A percentile compares a stretch with the other conserved stretches of the same genome.
These are phyloP conservation scores for Geotrichum ghanense DNA, from an alignment of 805 yeast species.

Conservation along the genomic window DNA sequence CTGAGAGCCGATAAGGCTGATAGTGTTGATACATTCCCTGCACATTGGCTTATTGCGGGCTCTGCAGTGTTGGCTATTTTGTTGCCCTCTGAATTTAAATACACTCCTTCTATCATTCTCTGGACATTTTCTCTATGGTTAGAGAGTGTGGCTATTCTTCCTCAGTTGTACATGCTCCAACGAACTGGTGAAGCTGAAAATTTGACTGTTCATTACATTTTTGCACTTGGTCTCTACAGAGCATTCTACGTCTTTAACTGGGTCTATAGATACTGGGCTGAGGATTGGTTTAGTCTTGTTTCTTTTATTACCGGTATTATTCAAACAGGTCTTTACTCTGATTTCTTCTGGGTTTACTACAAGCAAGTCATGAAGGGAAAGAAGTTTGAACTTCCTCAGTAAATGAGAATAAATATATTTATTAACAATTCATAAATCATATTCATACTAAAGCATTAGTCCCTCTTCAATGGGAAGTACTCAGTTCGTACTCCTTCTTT, in stretches of 20 bases:
- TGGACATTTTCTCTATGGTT: slow-evolving; percentile 94
- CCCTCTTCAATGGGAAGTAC: slow-evolving; percentile 78
- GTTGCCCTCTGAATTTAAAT: slow-evolving; percentile 56
- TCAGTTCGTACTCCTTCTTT: slow-evolving; percentile 86
- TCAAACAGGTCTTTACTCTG: slow-evolving; percentile 84
- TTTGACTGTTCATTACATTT: slow-evolving; percentile 83
- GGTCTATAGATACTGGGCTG: slow-evolving; percentile 70
- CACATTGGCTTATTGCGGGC: slow-evolving; percentile 57
- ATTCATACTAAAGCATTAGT: slow-evolving; percentile 31
- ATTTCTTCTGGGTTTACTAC: slow-evolving; percentile 90
- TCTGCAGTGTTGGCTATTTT: slow-evolving; percentile 38
- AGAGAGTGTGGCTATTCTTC: slow-evolving; percentile 83
- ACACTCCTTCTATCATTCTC: slow-evolving; percentile 39
- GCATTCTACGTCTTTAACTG: slow-evolving; percentile 89
- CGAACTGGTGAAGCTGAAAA: slow-evolving; percentile 80
- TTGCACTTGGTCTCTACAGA: slow-evolving; percentile 85
- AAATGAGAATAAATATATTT: slow-evolving; percentile 5
- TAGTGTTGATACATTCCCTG: slow-evolving; percentile 61
- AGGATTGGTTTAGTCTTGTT: slow-evolving; percentile 54
- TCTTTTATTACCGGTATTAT: slow-evolving; percentile 69
- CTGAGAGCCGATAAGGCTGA: slow-evolving; percentile 48
- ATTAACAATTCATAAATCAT: not conserved
- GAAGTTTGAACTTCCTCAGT: slow-evolving; percentile 59
- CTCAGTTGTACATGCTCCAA: slow-evolving; percentile 85
- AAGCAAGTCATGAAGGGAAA: slow-evolving; percentile 64